Evolutionary conservation across 306 rosid species (phyloP), one percentile per base, ranked within the genome.

Genomic region (Casuarina glauca): DNA sequence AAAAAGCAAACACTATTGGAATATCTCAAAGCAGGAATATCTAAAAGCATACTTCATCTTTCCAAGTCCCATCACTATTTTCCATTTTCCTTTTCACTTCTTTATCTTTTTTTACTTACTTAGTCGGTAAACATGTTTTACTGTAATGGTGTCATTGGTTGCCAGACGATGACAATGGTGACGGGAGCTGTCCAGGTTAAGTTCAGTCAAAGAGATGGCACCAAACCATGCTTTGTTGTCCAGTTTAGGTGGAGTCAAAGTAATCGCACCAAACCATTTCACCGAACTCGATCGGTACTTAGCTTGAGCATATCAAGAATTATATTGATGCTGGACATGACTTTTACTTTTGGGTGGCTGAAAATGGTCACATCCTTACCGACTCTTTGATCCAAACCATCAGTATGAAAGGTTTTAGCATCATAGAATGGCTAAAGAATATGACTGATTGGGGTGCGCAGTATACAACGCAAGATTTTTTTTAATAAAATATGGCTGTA

Each of bases 201-300:
- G 42, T 62, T 62, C n/a, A 62, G 69, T 62, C 43, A 62, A 62
- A 62, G 19, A 36, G 69, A 62, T 36, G 35, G 69, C 69, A 62
- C 68, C 68, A 62, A 36, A 62, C 43, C 11, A 12, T 52, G 11
- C 16, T 15, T 0, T 11, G 12, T 57, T 20, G 20, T 57, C 63
- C 20, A 48, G 11, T 48, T 48, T 9, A 48, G 11, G 51, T 48
- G 9, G 51, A 48, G 11, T 48, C 51, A 48, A 48, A 48, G 51
- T 2, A 13, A 48, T 9, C 11, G 51, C 51, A 48, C 9, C 51
- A 48, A 58, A 7, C 57, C 10, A 3, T 58, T 58, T 20, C 35
- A 26, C 26, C 26, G 39, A 26, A 20, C 64, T 58, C 39, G 26
- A 58, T 58, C 64, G 36, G 35, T 58, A 26, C 32, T 0, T 26